Evolutionary conservation across 2,329 filamentous ascomycete species (phyloP).

Genomic region (Hyphodiscus sp.): DNA sequence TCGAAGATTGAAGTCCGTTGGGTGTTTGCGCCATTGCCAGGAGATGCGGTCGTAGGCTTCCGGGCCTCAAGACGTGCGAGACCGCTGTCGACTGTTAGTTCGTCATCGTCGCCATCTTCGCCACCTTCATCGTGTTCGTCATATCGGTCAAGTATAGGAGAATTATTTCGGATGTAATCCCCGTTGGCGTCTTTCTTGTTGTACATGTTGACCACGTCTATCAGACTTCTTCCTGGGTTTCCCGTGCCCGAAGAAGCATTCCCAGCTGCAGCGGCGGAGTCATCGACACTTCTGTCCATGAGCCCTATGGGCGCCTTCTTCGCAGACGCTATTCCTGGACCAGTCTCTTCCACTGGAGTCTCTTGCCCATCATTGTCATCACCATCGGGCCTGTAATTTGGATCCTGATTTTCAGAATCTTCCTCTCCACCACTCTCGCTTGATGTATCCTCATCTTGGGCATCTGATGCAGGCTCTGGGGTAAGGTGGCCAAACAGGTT

Average conservation of each 20-base stretch:
- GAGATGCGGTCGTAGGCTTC: too few relatives aligned
- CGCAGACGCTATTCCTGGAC: slow-evolving; percentile 22
- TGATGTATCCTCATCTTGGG: slow-evolving; percentile 35
- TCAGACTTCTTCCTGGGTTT: slow-evolving; percentile 41
- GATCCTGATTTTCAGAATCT: slow-evolving; percentile 29
- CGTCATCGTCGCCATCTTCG: slow-evolving; percentile 27
- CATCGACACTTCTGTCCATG: too few relatives aligned
- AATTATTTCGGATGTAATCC: too few relatives aligned
- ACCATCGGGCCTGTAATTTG: slow-evolving; percentile 16
- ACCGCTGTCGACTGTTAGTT: slow-evolving; percentile 14
- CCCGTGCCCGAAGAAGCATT: slow-evolving; percentile 21
- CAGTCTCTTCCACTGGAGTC: slow-evolving; percentile 21
- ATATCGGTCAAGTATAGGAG: too few relatives aligned
- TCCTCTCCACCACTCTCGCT: slow-evolving; percentile 38
- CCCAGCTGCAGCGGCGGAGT: slow-evolving; percentile 33
- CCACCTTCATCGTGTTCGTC: too few relatives aligned
- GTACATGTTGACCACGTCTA: slow-evolving; percentile 48
- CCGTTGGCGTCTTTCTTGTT: slow-evolving; percentile 25
- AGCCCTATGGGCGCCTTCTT: slow-evolving; percentile 21
- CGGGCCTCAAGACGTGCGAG: too few relatives aligned
- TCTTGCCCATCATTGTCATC: slow-evolving; percentile 16
- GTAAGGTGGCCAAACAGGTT: slow-evolving; percentile 58
- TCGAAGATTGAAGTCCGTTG: too few relatives aligned
- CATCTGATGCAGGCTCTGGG: slow-evolving; percentile 35
- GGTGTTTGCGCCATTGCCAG: too few relatives aligned